A percentile compares a stretch with the other conserved stretches of the same genome.
Conservation (phyloP, 306 rosid genomes). For the Lotus japonicus region DNA sequence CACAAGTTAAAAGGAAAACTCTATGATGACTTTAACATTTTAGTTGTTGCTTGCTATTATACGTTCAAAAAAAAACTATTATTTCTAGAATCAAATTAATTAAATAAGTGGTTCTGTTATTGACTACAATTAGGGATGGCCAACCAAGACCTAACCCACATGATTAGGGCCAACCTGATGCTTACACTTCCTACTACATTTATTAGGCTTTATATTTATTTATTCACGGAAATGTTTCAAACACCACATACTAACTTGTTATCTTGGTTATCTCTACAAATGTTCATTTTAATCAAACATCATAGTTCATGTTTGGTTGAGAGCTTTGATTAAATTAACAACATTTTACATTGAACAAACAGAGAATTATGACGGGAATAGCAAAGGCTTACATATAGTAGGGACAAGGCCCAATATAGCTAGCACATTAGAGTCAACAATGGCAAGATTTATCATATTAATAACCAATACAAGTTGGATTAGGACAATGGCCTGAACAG, state of each 20-base stretch:
- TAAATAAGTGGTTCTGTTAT: neutral
- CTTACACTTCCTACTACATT: conserved; percentile 25
- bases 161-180: conserved; percentile 36
- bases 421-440: conserved; percentile 20
- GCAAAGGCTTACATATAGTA: neutral
- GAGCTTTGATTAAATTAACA: neutral
- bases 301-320: neutral
- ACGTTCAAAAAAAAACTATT: neutral
- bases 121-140: conserved; percentile 29
- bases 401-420: conserved; percentile 28
- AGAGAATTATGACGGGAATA: neutral
- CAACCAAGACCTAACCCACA: conserved; percentile 55
- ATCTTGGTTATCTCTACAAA: neutral
- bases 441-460: conserved; percentile 7
- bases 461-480: conserved; percentile 22
- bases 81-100: conserved; percentile 14
- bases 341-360: conserved; percentile 2
- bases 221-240: neutral
- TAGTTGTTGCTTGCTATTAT: too few relatives aligned
- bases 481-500: conserved; percentile 22
- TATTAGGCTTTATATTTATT: neutral
- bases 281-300: conserved; percentile 3
- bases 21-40: neutral
- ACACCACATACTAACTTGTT: neutral
- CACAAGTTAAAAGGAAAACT: neutral